These are phyloP conservation scores for Lupinus albus DNA, from an alignment of 306 rosid species.

Conservation along the genomic window DNA sequence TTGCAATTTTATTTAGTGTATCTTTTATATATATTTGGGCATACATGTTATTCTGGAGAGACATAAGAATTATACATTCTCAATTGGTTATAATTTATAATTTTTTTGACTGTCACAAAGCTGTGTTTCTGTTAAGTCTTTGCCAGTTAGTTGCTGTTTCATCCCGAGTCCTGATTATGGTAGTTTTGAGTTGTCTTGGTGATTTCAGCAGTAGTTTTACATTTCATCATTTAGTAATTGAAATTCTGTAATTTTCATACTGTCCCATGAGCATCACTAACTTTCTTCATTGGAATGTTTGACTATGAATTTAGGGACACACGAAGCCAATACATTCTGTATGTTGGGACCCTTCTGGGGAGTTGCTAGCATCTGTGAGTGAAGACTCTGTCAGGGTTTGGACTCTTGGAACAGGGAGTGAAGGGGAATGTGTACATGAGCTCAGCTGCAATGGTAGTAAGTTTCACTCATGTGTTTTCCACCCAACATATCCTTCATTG, in stretches of 20 bases:
- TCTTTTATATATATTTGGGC: no score
- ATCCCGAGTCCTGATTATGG: background rate
- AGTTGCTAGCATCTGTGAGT: constrained; percentile 87
- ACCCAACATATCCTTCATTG: constrained; percentile 83
- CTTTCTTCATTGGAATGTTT: constrained; percentile 32
- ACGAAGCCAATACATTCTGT: constrained; percentile 68
- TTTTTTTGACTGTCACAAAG: background rate
- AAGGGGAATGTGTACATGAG: constrained; percentile 85
- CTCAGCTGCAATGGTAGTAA: constrained; percentile 83
- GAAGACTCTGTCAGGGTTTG: constrained; percentile 96
- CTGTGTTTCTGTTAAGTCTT: background rate
- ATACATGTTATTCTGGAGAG: no score
- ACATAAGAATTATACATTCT: background rate
- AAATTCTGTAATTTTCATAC: no score
- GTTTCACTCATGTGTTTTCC: constrained; percentile 87
- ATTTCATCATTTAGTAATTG: background rate
- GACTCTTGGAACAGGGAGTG: constrained; percentile 80
- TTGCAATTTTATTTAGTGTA: no score
- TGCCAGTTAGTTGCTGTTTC: no score
- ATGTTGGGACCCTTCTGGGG: constrained; percentile 97
- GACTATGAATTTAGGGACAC: constrained; percentile 71
- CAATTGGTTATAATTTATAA: constrained; percentile 3
- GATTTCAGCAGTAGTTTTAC: background rate
- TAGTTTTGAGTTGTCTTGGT: background rate
- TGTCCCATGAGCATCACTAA: constrained; percentile 6